Evolutionary conservation across 805 yeast species (phyloP), one percentile per base, ranked within the genome.

Genomic region (Saturnispora saitoi): DNA sequence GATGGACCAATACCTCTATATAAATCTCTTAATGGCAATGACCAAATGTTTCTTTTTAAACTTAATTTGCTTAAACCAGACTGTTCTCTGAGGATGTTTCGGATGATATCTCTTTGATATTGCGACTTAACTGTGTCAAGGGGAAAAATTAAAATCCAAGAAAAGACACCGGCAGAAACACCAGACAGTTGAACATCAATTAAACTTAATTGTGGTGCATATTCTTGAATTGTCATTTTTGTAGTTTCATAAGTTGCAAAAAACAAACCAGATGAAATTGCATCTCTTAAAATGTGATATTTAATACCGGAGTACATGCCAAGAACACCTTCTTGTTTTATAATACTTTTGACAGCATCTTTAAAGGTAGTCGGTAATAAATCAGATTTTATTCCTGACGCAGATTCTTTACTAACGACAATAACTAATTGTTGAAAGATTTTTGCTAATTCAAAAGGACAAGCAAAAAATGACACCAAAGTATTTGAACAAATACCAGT

Each of bases 401-500:
- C 53, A n/a, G 52, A 44, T 15, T 60, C 57, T 31, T 55, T 63
- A 64, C 62, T 60, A 6, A 76, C 77, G 39, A 78, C 58, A 20
- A 70, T 56, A n/a, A 72, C 81, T 34, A 87, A 76, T 62, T 87
- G 95, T 32, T 91, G 83, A 52, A 83, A 86, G 8, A 86, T 71
- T 63, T 87, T 88, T 43, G 91, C 80, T 65, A 86, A 77, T 63
- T 87, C 96, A 61, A 87, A 87, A 1, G 96, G 96, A 55, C 91
- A 83, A 3, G 89, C 85, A 62, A 81, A 77, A 5, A 73, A 32
- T 3, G 87, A 73, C 12, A 84, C 79, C 2, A 72, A 64, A 6
- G 76, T 76, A 4, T 95, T 95, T 0, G 93, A 78, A 0, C 77
- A 52, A 4, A 75, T 66, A 4, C 95, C 96, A 0, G 90, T 71